Evolutionary conservation across 768 basidiomycete species (phyloP).

Genomic region (Mrakia blollopis): DNA sequence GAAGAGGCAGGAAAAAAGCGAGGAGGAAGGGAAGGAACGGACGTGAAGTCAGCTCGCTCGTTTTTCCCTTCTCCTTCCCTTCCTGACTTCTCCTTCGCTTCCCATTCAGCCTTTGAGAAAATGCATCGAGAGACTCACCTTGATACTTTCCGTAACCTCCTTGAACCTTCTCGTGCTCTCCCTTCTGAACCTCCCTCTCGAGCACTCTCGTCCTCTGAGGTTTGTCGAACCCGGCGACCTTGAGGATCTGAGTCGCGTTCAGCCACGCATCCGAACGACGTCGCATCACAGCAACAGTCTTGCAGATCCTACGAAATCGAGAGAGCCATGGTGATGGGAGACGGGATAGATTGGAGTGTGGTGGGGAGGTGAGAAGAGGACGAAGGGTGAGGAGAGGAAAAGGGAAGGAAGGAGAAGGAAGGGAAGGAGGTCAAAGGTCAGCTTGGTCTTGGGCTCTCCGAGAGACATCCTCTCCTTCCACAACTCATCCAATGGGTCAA

Average conservation of each 20-base stretch:
- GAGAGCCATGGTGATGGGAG: background rate
- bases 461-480: background rate
- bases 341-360: too few species aligned
- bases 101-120: too few species aligned
- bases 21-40: background rate
- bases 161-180: slow-evolving; percentile 98
- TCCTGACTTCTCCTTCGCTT: too few species aligned
- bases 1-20: background rate
- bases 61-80: background rate
- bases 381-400: background rate
- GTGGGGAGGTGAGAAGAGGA: background rate
- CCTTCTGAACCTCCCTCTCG: slow-evolving; percentile 97
- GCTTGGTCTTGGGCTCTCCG: background rate
- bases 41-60: background rate
- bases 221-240: slow-evolving; percentile 98
- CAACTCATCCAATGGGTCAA: background rate
- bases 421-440: background rate
- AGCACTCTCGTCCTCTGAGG: slow-evolving; percentile 95
- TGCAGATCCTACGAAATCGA: slow-evolving; percentile 36
- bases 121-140: slow-evolving; percentile 54
- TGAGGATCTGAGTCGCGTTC: slow-evolving; percentile 98
- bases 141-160: slow-evolving; percentile 99
- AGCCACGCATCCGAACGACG: slow-evolving; percentile 93
- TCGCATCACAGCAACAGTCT: slow-evolving; percentile 86
- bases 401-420: background rate